Conservation (phyloP, 164 flowering plant species). For the Tinospora cordifolia region DNA sequence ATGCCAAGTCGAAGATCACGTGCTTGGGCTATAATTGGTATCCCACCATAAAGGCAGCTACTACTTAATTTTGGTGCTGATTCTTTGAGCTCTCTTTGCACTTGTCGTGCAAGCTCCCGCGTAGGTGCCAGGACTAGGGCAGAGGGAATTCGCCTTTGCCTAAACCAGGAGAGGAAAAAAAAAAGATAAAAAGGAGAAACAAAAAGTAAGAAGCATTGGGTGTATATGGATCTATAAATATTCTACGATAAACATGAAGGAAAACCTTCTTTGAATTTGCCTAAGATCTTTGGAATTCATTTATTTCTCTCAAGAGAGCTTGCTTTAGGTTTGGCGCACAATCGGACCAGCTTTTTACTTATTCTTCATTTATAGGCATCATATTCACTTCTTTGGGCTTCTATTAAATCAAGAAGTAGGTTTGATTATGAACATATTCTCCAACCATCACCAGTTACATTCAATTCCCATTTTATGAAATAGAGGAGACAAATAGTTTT, state of each 20-base stretch:
- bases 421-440: too few relatives aligned
- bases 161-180: constrained; percentile 3
- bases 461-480: not conserved
- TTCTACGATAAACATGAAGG: too few relatives aligned
- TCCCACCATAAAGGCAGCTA: constrained; percentile 29
- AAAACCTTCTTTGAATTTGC: too few relatives aligned
- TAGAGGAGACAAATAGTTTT: not conserved
- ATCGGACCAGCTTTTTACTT: too few relatives aligned
- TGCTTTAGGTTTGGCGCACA: too few relatives aligned
- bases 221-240: too few relatives aligned
- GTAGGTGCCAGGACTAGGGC: constrained; percentile 30
- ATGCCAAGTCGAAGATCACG: constrained; percentile 23
- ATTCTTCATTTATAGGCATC: too few relatives aligned
- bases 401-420: too few relatives aligned
- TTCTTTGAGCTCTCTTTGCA: constrained; percentile 30
- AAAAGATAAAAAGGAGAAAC: not conserved
- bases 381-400: too few relatives aligned
- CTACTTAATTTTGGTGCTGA: constrained; percentile 29
- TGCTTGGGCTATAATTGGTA: constrained; percentile 23
- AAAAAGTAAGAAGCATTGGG: not conserved
- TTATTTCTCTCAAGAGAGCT: too few relatives aligned
- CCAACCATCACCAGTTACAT: not conserved
- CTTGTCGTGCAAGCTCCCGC: constrained; percentile 32
- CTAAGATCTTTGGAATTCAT: too few relatives aligned
- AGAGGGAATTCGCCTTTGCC: constrained; percentile 23